Conservation (phyloP, 129 eudicot genomes). For the Flaveria trinervia region DNA sequence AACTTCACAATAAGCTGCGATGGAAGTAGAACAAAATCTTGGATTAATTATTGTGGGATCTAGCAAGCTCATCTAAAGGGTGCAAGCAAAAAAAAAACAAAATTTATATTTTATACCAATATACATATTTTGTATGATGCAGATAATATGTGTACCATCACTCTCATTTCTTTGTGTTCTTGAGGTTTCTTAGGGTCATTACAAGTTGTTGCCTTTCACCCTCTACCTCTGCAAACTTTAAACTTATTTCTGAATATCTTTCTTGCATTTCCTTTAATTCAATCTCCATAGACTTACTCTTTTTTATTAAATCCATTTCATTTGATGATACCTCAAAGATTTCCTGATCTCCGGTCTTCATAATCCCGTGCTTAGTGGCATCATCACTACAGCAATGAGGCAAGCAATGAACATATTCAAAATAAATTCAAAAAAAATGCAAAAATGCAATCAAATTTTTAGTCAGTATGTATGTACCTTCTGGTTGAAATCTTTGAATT, state of each 20-base stretch:
- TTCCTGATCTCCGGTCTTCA: slow-evolving; percentile 25
- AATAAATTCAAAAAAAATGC: background rate
- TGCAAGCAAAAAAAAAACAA: slow-evolving; percentile 21
- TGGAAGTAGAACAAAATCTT: slow-evolving; percentile 31
- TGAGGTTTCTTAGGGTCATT: slow-evolving; percentile 68
- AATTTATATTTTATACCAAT: slow-evolving; percentile 37
- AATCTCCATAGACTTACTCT: slow-evolving; percentile 61
- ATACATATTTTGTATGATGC: slow-evolving; percentile 34
- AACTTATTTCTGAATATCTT: slow-evolving; percentile 93
- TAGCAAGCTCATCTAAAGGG: slow-evolving; percentile 36
- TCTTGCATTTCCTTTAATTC: slow-evolving; percentile 96
- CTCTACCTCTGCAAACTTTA: slow-evolving; percentile 97
- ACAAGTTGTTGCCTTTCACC: slow-evolving; percentile 93
- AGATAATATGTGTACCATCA: slow-evolving; percentile 10
- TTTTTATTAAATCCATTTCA: slow-evolving; percentile 53
- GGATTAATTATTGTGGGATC: slow-evolving; percentile 24
- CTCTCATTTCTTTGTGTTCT: slow-evolving; percentile 59
- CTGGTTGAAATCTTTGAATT: background rate
- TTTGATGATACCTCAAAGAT: slow-evolving; percentile 30
- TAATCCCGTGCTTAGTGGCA: slow-evolving; percentile 13
- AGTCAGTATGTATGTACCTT: slow-evolving; percentile 16
- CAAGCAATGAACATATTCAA: background rate
- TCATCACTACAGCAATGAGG: slow-evolving; percentile 36
- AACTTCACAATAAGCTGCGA: slow-evolving; percentile 21
- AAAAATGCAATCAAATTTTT: background rate